Evolutionary conservation across 768 basidiomycete species (phyloP).

Genomic region (Lactifluus volemus): DNA sequence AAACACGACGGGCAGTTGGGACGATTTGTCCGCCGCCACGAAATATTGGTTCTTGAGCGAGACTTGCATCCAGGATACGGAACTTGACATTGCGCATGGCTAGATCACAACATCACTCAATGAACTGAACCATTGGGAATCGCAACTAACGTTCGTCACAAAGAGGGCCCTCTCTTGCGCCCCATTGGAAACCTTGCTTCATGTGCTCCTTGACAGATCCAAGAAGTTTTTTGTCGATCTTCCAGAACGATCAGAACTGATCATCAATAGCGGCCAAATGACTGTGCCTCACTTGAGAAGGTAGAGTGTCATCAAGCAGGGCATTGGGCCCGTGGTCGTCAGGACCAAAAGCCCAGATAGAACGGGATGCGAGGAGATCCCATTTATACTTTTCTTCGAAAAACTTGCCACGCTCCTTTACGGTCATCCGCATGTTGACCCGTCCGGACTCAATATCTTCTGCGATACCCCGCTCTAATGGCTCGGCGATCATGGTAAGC

Average conservation of each 20-base stretch:
- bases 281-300: slow-evolving; percentile 60
- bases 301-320: slow-evolving; percentile 90
- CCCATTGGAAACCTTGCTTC: slow-evolving; percentile 99
- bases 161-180: slow-evolving; percentile 90
- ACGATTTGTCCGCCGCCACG: slow-evolving; percentile 98
- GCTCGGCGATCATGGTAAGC: slow-evolving; percentile 98
- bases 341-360: slow-evolving; percentile 99
- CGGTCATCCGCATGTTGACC: slow-evolving; percentile 90
- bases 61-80: slow-evolving; percentile 83
- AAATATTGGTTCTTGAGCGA: slow-evolving; percentile 95
- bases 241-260: slow-evolving; percentile 1
- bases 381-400: slow-evolving; percentile 97
- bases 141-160: slow-evolving; percentile 91
- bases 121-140: slow-evolving; percentile 5
- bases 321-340: slow-evolving; percentile 93
- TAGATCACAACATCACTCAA: slow-evolving; percentile 26
- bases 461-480: slow-evolving; percentile 89
- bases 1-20: slow-evolving; percentile 96
- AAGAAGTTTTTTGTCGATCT: slow-evolving; percentile 92
- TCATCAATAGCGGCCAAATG: neutral
- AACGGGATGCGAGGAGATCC: slow-evolving; percentile 94
- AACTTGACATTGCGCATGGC: slow-evolving; percentile 99
- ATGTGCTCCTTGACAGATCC: slow-evolving; percentile 88
- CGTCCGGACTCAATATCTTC: slow-evolving; percentile 93
- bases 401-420: slow-evolving; percentile 91